phyloP scores from a whole-genome alignment of 2,329 filamentous ascomycete genomes.

The Phialophora chinensis region DNA sequence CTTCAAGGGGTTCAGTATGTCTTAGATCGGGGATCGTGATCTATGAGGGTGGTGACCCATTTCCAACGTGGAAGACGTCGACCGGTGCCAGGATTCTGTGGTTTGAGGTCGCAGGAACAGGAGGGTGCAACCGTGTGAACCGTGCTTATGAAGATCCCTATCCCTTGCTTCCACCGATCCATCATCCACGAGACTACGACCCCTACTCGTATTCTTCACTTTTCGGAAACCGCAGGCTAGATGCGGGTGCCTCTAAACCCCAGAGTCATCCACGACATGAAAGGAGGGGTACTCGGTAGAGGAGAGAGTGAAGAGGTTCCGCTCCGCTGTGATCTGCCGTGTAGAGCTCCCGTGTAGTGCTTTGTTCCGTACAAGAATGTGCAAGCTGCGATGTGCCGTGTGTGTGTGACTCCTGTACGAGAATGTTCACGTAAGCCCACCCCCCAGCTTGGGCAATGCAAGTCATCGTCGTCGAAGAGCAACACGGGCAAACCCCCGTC shows the following conservation, averaged over 20 bases:
- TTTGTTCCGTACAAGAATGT: not conserved
- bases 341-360: not conserved
- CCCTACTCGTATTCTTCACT: not conserved
- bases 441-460: not conserved
- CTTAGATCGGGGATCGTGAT: constrained; percentile 4
- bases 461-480: not conserved
- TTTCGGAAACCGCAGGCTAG: not conserved
- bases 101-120: not conserved
- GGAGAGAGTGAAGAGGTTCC: not conserved
- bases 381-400: no score
- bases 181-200: not conserved
- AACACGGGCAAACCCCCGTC: not conserved
- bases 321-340: not conserved
- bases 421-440: no score
- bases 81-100: not conserved
- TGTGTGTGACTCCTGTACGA: no score
- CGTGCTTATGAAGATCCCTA: not conserved
- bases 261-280: not conserved
- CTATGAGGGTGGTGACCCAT: not conserved
- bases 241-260: not conserved
- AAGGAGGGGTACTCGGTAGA: not conserved
- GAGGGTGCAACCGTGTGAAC: not conserved
- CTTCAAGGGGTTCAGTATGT: not conserved
- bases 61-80: not conserved
- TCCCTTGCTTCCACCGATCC: not conserved